A percentile compares a stretch with the other conserved stretches of the same genome.
Evolutionary conservation across 805 yeast species (phyloP).

Genomic region (Cyberlindnera euphorbiae): DNA sequence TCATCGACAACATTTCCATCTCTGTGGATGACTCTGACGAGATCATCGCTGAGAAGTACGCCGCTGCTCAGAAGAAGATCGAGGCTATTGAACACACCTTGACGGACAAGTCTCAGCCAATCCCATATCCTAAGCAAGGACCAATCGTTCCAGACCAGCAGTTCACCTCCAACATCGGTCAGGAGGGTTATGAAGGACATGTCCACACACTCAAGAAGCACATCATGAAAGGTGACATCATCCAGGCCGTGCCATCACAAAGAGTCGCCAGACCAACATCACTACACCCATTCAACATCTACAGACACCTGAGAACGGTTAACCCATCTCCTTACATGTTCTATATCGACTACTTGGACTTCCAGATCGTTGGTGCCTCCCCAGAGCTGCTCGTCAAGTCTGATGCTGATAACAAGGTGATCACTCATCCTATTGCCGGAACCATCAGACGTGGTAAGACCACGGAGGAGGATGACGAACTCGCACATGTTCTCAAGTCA

Average conservation of each 20-base stretch:
- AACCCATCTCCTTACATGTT: conserved; percentile 98
- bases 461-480: conserved; percentile 81
- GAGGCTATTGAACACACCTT: conserved; percentile 47
- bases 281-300: conserved; percentile 93
- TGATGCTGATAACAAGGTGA: conserved; percentile 63
- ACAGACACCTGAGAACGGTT: conserved; percentile 89
- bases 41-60: conserved; percentile 41
- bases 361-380: conserved; percentile 95
- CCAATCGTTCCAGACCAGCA: conserved; percentile 62
- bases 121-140: conserved; percentile 69
- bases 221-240: conserved; percentile 86
- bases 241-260: conserved; percentile 98
- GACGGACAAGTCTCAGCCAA: conserved; percentile 36
- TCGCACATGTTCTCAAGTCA: conserved; percentile 68
- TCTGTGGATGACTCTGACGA: conserved; percentile 27
- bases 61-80: conserved; percentile 54
- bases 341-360: conserved; percentile 85
- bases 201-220: conserved; percentile 73
- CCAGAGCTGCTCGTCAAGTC: conserved; percentile 90
- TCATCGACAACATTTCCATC: conserved; percentile 72
- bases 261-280: conserved; percentile 93
- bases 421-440: conserved; percentile 98
- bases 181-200: conserved; percentile 85
- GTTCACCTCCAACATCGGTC: conserved; percentile 87
- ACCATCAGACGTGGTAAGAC: conserved; percentile 90